These are phyloP conservation scores for Scedosporium dehoogii DNA, from an alignment of 2,329 filamentous ascomycete species.

Conservation along the genomic window DNA sequence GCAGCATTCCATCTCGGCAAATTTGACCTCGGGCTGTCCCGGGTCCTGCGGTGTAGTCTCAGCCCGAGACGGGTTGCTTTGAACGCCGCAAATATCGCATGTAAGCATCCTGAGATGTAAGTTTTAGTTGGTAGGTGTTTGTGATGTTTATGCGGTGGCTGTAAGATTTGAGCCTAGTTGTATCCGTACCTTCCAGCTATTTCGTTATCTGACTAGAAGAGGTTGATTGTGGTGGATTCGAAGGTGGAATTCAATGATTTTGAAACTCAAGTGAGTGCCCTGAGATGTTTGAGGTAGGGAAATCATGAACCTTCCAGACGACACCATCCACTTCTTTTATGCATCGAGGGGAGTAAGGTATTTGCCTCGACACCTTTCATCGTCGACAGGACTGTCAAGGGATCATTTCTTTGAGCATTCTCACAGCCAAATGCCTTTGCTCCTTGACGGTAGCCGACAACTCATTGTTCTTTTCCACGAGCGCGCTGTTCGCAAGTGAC, in stretches of 20 bases:
- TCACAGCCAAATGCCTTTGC: slow-evolving; percentile 1
- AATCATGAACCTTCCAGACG: no score
- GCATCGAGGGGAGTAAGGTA: no score
- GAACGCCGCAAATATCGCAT: neutral
- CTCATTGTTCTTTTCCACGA: neutral
- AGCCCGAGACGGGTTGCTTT: neutral
- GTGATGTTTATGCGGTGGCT: neutral
- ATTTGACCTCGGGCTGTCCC: neutral
- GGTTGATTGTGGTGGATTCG: no score
- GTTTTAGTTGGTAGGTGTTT: neutral
- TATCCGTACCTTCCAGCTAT: no score
- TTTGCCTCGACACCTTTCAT: no score
- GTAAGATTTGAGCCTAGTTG: neutral
- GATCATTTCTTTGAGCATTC: neutral
- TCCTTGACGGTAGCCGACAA: neutral
- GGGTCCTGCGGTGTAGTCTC: neutral
- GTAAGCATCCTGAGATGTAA: neutral
- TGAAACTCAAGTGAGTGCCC: no score
- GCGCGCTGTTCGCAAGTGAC: neutral
- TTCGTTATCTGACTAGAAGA: no score
- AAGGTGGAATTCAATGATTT: no score
- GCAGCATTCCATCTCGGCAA: slow-evolving; percentile 9
- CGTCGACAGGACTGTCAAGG: neutral
- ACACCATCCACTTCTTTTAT: no score
- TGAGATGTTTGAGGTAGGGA: no score